Evolutionary conservation across 1,284 basidiomycete species (phyloP), one percentile per base, ranked within the genome.

Genomic region (Trichosporon inkin): DNA sequence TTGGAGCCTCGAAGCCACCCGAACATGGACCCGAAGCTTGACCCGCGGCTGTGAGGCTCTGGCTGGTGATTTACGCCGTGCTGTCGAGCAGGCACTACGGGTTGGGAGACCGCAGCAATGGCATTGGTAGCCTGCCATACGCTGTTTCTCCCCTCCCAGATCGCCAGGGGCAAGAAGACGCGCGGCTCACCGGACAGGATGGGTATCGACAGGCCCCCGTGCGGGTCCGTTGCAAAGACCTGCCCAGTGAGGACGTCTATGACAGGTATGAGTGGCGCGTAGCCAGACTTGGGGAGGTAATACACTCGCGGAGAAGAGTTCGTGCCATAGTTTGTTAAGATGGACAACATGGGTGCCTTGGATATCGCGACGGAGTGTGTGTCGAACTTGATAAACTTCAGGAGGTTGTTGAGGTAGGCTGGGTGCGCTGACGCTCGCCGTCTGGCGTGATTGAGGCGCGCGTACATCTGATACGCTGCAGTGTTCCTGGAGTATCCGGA

Each of bases 241-340:
- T 75, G 79, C 69, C 86, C 88, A 2, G 83, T 82, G 24, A 88
- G 71, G 17, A 86, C 80, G 65, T 89, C 86, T 24, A 88, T 81
- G 10, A 89, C 76, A n/a, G 70, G 76, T 67, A 84, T 80, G 41
- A 80, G 77, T 0, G 80, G 73, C 40, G 77, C 71, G 74, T 81
- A 86, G 1, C 78, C 77, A 0, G 81, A 75, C 11, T 70, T 61
- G 0, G 67, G 59, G 10, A 77, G 62, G 56, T 72, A 64, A 16
- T 73, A 59, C 6, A 68, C 69, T 4, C 67, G 62, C 22, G 71
- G 75, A 1, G 80, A 74, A 13, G 74, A 68, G 38, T 69, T 72
- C 8, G 79, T 76, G 37, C 88, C 88, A 32, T 79, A 76, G 76
- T 89, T 89, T 17, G 86, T 85, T 55, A 90, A 73, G 16, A 89